A percentile compares a stretch with the other conserved stretches of the same genome.
Evolutionary conservation across 2,329 filamentous ascomycete genomes (phyloP).

Genomic region (Sporothrix humicola): DNA sequence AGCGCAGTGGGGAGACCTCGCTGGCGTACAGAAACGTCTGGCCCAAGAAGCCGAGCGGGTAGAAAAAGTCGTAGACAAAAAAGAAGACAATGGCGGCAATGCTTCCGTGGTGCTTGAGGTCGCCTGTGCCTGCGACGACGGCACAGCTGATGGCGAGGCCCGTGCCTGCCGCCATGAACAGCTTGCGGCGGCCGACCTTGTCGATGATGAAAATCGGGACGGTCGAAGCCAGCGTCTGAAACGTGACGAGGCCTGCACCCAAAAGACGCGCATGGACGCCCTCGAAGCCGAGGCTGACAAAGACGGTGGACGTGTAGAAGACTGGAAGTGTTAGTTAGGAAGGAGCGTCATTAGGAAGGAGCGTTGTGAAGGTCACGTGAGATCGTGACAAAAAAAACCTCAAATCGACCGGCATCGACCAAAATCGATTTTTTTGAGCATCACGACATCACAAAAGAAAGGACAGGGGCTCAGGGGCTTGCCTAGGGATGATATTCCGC

Average conservation of each 20-base stretch:
- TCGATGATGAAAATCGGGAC: conserved; percentile 54
- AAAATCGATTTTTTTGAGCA: background rate
- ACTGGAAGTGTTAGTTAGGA: conserved; percentile 39
- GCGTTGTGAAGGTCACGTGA: background rate
- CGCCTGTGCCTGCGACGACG: conserved; percentile 34
- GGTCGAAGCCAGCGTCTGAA: conserved; percentile 60
- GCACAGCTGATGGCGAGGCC: conserved; percentile 32
- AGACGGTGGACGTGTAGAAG: conserved; percentile 50
- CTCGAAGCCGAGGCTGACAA: conserved; percentile 49
- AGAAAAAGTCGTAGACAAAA: conserved; percentile 41
- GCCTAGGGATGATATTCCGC: background rate
- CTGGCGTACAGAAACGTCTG: conserved; percentile 44
- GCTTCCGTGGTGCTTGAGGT: conserved; percentile 32
- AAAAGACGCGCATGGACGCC: conserved; percentile 49
- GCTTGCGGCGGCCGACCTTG: conserved; percentile 52
- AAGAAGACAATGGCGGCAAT: conserved; percentile 34
- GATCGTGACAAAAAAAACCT: background rate
- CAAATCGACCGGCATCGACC: background rate
- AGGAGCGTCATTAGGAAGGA: too few relatives aligned
- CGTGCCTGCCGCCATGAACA: conserved; percentile 53
- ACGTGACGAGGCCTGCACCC: conserved; percentile 57
- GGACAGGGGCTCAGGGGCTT: too few relatives aligned
- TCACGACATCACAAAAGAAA: background rate
- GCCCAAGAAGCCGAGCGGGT: conserved; percentile 56
- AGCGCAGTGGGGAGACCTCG: conserved; percentile 34